Base-by-base conservation (phyloP, 2,329 filamentous ascomycete species). In the Amauroascus verrucosus region DNA sequence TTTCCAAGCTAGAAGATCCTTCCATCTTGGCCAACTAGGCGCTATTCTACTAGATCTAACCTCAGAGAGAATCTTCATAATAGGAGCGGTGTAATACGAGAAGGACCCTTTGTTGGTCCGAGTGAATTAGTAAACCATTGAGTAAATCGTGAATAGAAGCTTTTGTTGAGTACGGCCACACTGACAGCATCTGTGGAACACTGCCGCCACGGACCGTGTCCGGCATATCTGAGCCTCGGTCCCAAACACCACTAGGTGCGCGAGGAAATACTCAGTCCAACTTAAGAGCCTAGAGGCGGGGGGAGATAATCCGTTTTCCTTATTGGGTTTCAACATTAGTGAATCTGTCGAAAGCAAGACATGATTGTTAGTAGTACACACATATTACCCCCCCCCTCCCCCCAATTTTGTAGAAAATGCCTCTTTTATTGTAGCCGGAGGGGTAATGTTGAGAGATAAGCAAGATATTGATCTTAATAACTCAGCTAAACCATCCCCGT, bases 141-240 rank as follows among this genome's bases (percentile, higher is more conserved):
- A 40, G n/a, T 16, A 18, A 18, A 11, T 5, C 33, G n/a, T 3
- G 37, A 18, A 18, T 3, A 14, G 16, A 40, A 20, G 3, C 5
- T 20, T 40, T 40, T 13, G 6, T 7, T 26, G 18, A 8, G 20
- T 43, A 14, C 6, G 40, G 14, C 11, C 16, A 20, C 32, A 13
- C 20, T 50, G 48, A 43, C 48, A 30, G 26, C 7, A 43, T 22
- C 22, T 43, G 48, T 50, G 48, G 28, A 43, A 50, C 37, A 20
- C 9, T 33, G 14, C 9, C 14, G 22, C 16, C 6, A 22, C 24
- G 47, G 24, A 41, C 22, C 18, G n/a, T 32, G 43, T 33, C n/a
- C 14, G 16, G 9, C 9, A 18, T 14, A 41, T 14, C 20, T 30
- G 9, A n/a, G 24, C 7, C 13, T 2, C 14, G 35, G 13, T 20